A percentile compares a stretch with the other conserved stretches of the same genome.
These are phyloP conservation scores for Geum urbanum DNA, from an alignment of 306 rosid genomes.

Conservation along the genomic window DNA sequence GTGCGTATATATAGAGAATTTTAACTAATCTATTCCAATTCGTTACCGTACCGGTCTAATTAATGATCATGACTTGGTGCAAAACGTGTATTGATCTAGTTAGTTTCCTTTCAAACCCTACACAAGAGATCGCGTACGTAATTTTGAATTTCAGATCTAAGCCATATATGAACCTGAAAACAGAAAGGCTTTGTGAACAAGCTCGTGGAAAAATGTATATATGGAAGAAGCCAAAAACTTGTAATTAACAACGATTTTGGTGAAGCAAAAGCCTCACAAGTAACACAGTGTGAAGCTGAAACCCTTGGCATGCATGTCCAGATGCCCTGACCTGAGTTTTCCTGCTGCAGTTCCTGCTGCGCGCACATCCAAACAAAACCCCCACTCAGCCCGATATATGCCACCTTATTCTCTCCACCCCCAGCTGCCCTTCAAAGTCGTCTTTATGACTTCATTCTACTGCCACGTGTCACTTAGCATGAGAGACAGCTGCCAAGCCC, in stretches of 20 bases:
- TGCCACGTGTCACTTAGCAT: slow-evolving; percentile 18
- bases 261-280: not conserved
- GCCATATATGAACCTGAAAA: too few species aligned
- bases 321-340: not conserved
- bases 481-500: slow-evolving; percentile 19
- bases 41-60: too few species aligned
- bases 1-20: too few species aligned
- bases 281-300: not conserved
- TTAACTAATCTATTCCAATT: too few species aligned
- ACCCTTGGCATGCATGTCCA: not conserved
- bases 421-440: slow-evolving; percentile 9
- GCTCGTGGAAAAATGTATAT: not conserved
- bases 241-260: not conserved
- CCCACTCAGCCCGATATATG: slow-evolving; percentile 25
- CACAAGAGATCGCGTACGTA: not conserved
- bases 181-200: not conserved
- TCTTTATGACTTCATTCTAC: not conserved
- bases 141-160: not conserved
- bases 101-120: not conserved
- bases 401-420: slow-evolving; percentile 12
- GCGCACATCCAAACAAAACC: slow-evolving; percentile 30
- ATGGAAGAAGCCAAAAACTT: not conserved
- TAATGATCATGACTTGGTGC: too few species aligned
- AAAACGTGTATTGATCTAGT: too few species aligned
- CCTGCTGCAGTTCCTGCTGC: not conserved